phyloP scores from a whole-genome alignment of 495 filamentous ascomycete species.

The Achaetomiella virescens region DNA sequence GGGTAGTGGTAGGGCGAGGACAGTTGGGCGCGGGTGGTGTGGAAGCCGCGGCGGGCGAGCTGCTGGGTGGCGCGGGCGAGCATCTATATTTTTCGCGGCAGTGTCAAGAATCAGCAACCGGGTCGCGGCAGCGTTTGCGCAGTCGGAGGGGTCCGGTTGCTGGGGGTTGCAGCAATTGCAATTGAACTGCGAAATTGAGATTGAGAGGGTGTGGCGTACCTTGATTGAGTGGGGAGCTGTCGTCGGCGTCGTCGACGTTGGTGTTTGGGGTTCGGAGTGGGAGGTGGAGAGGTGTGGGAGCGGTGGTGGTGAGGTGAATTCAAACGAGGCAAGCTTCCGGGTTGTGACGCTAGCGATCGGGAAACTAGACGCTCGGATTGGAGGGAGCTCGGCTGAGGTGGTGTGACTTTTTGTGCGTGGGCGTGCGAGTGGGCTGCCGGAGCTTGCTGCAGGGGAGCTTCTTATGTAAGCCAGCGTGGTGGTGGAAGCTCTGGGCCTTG shows the following conservation, averaged over 20 bases:
- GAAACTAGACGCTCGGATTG: slow-evolving; percentile 13
- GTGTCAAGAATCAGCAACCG: neutral
- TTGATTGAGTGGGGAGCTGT: slow-evolving; percentile 9
- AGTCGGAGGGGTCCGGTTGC: neutral
- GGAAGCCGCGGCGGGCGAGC: slow-evolving; percentile 87
- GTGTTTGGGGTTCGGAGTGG: neutral
- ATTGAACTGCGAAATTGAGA: neutral
- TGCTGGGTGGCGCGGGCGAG: slow-evolving; percentile 42
- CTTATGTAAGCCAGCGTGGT: neutral
- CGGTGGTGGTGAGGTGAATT: slow-evolving; percentile 13
- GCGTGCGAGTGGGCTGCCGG: neutral
- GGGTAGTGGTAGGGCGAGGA: slow-evolving; percentile 92
- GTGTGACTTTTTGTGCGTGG: slow-evolving; percentile 20
- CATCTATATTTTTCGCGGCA: neutral
- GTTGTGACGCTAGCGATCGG: slow-evolving; percentile 10
- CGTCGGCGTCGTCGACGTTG: no score
- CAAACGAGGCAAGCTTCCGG: slow-evolving; percentile 1
- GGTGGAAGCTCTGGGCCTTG: no score
- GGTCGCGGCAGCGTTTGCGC: no score
- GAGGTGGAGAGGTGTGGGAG: neutral
- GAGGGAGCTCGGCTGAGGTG: slow-evolving; percentile 17
- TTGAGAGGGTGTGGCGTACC: neutral
- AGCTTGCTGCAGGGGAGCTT: slow-evolving; percentile 3
- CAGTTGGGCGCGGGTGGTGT: slow-evolving; percentile 78
- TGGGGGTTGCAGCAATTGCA: neutral